Evolutionary conservation across 202 grass and related monocot species (phyloP).

Genomic region (Bolboschoenoplectus hybrid): DNA sequence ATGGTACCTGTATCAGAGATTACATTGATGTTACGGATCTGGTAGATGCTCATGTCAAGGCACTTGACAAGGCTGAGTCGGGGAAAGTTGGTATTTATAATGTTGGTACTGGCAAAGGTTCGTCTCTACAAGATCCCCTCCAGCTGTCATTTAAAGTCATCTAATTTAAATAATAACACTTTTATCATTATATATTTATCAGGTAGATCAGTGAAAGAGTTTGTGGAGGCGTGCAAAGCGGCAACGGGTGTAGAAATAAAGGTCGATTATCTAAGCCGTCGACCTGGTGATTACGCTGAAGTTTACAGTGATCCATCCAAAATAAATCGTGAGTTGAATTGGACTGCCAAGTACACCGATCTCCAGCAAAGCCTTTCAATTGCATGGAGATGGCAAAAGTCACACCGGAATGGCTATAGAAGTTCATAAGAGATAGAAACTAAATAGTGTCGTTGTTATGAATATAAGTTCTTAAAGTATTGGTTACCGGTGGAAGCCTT

Average conservation of each 20-base stretch:
- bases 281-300: constrained; percentile 91
- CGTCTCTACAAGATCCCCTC: constrained; percentile 29
- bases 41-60: constrained; percentile 98
- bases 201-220: constrained; percentile 95
- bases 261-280: constrained; percentile 72
- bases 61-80: constrained; percentile 79
- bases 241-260: constrained; percentile 85
- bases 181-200: constrained; percentile 36
- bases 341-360: constrained; percentile 74
- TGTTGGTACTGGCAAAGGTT: constrained; percentile 98
- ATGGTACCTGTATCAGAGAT: constrained; percentile 94
- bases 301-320: constrained; percentile 88
- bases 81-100: constrained; percentile 93
- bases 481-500: constrained; percentile 28
- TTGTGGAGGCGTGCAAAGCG: constrained; percentile 92
- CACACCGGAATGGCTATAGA: constrained; percentile 64
- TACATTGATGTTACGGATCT: constrained; percentile 99
- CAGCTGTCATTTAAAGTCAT: constrained; percentile 28
- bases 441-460: not conserved
- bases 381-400: constrained; percentile 96
- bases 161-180: not conserved
- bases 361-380: constrained; percentile 75
- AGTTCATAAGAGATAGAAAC: constrained; percentile 3
- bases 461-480: constrained; percentile 31
- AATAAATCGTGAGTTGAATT: constrained; percentile 87